These are phyloP conservation scores for Microstegium vimineum DNA, from an alignment of 176 grass and related monocot species.

Conservation along the genomic window DNA sequence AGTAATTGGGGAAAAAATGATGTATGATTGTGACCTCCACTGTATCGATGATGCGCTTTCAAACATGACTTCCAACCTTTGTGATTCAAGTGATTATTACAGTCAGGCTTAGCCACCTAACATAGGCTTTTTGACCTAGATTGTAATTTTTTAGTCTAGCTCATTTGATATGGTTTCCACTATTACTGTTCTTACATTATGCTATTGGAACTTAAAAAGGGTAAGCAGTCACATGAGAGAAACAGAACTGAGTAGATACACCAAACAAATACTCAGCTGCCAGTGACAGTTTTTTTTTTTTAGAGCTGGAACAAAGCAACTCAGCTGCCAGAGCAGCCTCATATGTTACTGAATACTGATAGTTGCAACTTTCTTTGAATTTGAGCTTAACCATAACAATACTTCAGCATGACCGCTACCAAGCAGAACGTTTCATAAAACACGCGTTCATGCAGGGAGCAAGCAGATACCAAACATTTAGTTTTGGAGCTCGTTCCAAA, in stretches of 20 bases:
- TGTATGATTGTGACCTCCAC: background rate
- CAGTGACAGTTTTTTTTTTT: background rate
- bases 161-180: background rate
- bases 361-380: background rate
- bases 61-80: background rate
- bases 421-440: background rate
- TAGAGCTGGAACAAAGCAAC: too few species aligned
- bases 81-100: slow-evolving; percentile 13
- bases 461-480: background rate
- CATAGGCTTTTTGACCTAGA: slow-evolving; percentile 28
- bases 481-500: background rate
- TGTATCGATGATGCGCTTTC: background rate
- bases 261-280: background rate
- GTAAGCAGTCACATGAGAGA: background rate
- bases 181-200: background rate
- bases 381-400: background rate
- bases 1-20: background rate
- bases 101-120: slow-evolving; percentile 18
- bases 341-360: background rate
- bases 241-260: background rate
- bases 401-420: background rate
- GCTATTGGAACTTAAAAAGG: background rate
- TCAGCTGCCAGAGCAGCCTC: background rate
- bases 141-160: background rate
- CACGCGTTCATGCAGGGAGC: background rate